Conservation (phyloP, 345 rosid species). For the Gossypium sturtianum region DNA sequence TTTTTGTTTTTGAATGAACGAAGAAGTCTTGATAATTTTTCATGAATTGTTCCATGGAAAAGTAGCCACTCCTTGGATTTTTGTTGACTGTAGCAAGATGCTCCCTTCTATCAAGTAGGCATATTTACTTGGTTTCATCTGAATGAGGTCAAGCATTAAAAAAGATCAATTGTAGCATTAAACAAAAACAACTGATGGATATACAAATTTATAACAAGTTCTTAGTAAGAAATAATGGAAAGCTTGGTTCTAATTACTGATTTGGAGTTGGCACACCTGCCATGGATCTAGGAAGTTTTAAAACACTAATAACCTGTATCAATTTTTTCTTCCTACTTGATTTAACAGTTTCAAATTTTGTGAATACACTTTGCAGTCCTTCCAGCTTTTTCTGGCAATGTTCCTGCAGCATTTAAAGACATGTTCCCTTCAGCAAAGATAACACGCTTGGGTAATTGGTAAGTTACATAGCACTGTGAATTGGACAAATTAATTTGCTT, state of each 20-base stretch:
- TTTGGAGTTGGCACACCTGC: background rate
- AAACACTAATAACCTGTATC: background rate
- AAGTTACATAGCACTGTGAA: conserved; percentile 15
- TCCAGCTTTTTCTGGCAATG: conserved; percentile 71
- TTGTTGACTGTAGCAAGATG: background rate
- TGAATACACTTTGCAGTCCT: conserved; percentile 41
- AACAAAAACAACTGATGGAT: background rate
- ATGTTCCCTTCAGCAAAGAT: conserved; percentile 65
- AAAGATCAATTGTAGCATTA: background rate
- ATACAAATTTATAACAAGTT: background rate
- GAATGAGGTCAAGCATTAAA: background rate
- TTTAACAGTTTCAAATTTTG: conserved; percentile 7
- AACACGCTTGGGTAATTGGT: conserved; percentile 65
- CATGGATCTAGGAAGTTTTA: background rate
- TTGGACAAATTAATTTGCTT: conserved; percentile 5
- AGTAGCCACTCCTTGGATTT: background rate
- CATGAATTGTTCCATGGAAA: background rate
- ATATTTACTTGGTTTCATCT: background rate
- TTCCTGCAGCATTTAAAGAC: conserved; percentile 49
- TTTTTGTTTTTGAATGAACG: background rate
- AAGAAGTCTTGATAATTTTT: background rate
- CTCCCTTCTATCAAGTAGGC: background rate
- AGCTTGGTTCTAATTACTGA: background rate
- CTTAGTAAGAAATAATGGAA: background rate
- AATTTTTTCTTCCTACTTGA: background rate